Evolutionary conservation across 192 early-diverging fungal species (phyloP).

Genomic region (Rhizophagus prolifer): DNA sequence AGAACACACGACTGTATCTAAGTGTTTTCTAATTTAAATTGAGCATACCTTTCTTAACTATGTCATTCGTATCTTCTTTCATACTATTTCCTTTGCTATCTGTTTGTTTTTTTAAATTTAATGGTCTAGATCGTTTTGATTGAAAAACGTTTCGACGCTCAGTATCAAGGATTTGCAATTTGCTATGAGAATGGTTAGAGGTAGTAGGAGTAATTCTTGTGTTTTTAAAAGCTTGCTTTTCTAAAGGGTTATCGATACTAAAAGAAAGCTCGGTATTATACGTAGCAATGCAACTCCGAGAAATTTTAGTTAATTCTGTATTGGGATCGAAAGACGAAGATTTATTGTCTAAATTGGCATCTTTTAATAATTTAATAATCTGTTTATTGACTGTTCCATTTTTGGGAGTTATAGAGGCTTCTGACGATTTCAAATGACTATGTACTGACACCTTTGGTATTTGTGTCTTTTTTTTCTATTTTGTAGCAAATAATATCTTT

Average conservation of each 20-base stretch:
- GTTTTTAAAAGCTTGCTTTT: background rate
- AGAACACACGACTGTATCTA: background rate
- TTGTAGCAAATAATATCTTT: background rate
- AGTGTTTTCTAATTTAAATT: background rate
- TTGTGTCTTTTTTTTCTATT: background rate
- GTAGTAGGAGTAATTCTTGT: background rate
- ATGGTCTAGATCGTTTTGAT: background rate
- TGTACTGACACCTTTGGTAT: background rate
- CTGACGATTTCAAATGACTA: background rate
- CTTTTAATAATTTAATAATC: background rate
- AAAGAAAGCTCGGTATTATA: background rate
- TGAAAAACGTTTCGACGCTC: background rate
- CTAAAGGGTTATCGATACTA: background rate
- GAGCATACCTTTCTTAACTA: background rate
- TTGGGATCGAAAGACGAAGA: background rate
- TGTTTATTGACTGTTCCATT: background rate
- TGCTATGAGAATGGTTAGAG: no score
- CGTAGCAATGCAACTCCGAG: background rate
- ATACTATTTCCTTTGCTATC: background rate
- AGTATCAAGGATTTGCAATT: background rate
- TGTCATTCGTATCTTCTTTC: background rate
- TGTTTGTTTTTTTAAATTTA: constrained; percentile 5
- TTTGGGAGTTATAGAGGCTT: background rate
- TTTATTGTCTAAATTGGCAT: background rate
- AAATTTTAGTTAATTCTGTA: background rate